phyloP scores from a whole-genome alignment of 129 eudicot species.

The Flaveria robusta region DNA sequence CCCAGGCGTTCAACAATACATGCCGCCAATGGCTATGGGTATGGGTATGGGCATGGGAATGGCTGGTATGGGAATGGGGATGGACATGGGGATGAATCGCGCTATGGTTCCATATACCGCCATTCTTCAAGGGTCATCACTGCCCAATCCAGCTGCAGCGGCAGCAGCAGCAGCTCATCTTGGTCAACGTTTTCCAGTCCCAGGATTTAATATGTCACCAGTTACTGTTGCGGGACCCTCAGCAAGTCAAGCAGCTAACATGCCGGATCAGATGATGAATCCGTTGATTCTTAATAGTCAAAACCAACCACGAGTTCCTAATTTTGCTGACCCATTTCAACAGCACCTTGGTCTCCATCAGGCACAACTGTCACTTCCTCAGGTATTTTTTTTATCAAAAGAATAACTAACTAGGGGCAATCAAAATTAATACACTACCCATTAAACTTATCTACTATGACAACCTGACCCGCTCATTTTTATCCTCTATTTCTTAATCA shows the following conservation, averaged over 20 bases:
- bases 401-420: not conserved
- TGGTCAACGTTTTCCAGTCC: conserved; percentile 49
- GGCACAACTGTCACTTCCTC: conserved; percentile 41
- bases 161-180: conserved; percentile 43
- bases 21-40: conserved; percentile 59
- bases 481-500: no score
- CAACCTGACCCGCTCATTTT: no score
- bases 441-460: not conserved
- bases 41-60: conserved; percentile 53
- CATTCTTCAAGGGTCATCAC: conserved; percentile 43
- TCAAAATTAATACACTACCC: not conserved
- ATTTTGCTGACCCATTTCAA: conserved; percentile 54
- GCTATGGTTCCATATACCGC: conserved; percentile 54
- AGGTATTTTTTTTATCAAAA: conserved; percentile 37
- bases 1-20: conserved; percentile 70
- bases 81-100: conserved; percentile 62
- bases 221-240: conserved; percentile 41
- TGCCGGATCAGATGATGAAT: conserved; percentile 11
- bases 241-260: conserved; percentile 31
- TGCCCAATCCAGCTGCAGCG: conserved; percentile 40
- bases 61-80: conserved; percentile 37
- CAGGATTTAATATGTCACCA: conserved; percentile 47
- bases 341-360: conserved; percentile 54
- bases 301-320: conserved; percentile 44
- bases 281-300: conserved; percentile 39